Evolutionary conservation across 208 protist species (phyloP), one percentile per base, ranked within the genome.

Genomic region (Naegleria fowleri): DNA sequence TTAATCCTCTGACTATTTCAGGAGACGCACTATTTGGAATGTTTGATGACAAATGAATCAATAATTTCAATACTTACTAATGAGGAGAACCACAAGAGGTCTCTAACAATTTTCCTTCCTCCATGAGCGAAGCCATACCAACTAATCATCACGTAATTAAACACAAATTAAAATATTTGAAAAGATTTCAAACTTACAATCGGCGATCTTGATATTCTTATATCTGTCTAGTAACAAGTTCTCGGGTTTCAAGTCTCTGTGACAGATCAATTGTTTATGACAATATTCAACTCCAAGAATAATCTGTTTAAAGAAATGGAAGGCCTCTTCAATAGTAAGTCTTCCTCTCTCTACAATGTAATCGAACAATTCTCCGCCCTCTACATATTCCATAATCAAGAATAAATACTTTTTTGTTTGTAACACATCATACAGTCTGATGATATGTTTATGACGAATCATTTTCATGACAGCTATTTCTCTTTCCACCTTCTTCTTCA

Each of bases 361-460:
- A 91, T 88, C 67, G 76, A 92, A 92, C 1, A 92, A 33, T 58
- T 92, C 91, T 51, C 91, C 91, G 0, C 76, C 76, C 36, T 88
- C 67, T 9, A 90, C 83, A 84, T 97, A 97, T 92, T 98, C 97
- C 95, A 98, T 98, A 39, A 98, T 93, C 93, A 98, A 95, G 86
- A 97, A 98, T 29, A 98, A 97, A 92, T 98, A 95, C 36, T 93
- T 95, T 13, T 93, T 91, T 38, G 79, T 91, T 85, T 92, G 59
- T 83, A 90, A 41, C 16, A 92, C 91, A 87, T 92, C 91, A 25
- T 86, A 92, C 7, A 92, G 25, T 86, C 75, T 84, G 33, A 92
- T 79, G 15, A 92, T 40, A 41, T 92, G 83, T 16, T 40, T 83
- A 79, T 92, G 91, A 84, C 90, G 33, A 13, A 92, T 76, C 5